phyloP scores from a whole-genome alignment of 768 basidiomycete genomes.

The Royoungia palumana region DNA sequence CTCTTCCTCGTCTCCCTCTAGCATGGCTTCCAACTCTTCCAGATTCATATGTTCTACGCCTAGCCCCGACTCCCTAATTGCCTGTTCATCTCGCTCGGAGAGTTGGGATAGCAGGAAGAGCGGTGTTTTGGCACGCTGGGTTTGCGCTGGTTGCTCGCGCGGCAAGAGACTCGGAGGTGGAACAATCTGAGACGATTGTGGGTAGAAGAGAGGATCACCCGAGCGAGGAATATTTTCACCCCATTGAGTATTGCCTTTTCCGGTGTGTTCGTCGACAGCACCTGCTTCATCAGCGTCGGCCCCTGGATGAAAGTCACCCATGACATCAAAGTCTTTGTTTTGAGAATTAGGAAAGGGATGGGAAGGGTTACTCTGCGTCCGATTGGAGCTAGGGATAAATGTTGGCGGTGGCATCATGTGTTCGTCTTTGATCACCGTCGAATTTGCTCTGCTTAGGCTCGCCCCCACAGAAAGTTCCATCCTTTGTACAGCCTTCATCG shows the following conservation, averaged over 20 bases:
- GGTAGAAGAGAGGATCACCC: constrained; percentile 22
- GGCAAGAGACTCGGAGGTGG: constrained; percentile 5
- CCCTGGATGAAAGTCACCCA: constrained; percentile 7
- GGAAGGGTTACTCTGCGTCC: constrained; percentile 10
- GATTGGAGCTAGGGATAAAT: constrained; percentile 15
- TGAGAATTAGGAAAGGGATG: constrained; percentile 16
- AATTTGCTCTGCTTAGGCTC: constrained; percentile 13
- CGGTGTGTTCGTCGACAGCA: background rate
- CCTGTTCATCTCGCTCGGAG: constrained; percentile 50
- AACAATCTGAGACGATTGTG: constrained; percentile 21
- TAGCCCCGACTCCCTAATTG: constrained; percentile 58
- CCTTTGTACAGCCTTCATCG: constrained; percentile 37
- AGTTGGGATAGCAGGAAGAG: constrained; percentile 59
- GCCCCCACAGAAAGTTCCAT: constrained; percentile 19
- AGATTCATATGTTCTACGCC: constrained; percentile 65
- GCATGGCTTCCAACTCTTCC: constrained; percentile 52
- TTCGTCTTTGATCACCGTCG: constrained; percentile 15
- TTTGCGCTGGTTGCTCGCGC: constrained; percentile 3
- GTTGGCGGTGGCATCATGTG: constrained; percentile 42
- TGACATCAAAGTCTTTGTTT: constrained; percentile 13
- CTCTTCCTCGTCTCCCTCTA: constrained; percentile 35
- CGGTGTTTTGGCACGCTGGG: constrained; percentile 17
- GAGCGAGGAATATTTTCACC: constrained; percentile 6
- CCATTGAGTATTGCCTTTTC: constrained; percentile 2
- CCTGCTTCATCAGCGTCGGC: constrained; percentile 1